Evolutionary conservation across 352 stramenopile genomes (phyloP).

Genomic region (Globisporangium lucens): DNA sequence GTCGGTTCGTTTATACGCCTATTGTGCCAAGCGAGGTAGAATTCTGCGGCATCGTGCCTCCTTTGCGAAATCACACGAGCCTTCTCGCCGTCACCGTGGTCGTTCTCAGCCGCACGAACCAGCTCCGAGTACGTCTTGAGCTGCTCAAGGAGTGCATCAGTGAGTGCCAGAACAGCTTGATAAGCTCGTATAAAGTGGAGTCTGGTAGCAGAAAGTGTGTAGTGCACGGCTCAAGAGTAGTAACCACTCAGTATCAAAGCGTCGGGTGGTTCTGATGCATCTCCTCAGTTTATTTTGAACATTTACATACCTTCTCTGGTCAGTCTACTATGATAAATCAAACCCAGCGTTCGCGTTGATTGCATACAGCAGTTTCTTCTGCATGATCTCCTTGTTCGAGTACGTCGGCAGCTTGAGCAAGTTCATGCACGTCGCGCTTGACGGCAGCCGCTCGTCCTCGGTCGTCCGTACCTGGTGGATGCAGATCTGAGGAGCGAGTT

Average conservation of each 20-base stretch:
- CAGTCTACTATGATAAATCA: constrained; percentile 89
- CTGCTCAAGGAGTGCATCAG: too few relatives aligned
- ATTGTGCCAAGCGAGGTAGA: too few relatives aligned
- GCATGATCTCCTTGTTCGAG: constrained; percentile 92
- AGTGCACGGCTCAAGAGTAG: too few relatives aligned
- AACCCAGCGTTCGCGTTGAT: constrained; percentile 96
- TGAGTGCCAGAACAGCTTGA: too few relatives aligned
- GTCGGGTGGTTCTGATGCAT: not conserved
- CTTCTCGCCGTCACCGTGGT: too few relatives aligned
- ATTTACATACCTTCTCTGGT: not conserved
- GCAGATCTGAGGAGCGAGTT: constrained; percentile 93
- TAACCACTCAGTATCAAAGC: not conserved
- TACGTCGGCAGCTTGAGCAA: constrained; percentile 97
- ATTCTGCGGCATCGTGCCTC: too few relatives aligned
- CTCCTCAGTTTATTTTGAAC: not conserved
- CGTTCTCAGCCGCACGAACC: too few relatives aligned
- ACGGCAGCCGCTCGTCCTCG: constrained; percentile 69
- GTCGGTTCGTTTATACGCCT: too few relatives aligned
- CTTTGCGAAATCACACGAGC: too few relatives aligned
- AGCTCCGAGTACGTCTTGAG: too few relatives aligned
- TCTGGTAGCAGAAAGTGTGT: too few relatives aligned
- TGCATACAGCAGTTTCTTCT: constrained; percentile 93
- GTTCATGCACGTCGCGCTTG: constrained; percentile 97
- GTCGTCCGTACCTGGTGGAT: constrained; percentile 85
- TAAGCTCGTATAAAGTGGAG: too few relatives aligned